These are phyloP conservation scores for Xylariales sp. DNA, from an alignment of 2,329 filamentous ascomycete genomes.

Conservation along the genomic window DNA sequence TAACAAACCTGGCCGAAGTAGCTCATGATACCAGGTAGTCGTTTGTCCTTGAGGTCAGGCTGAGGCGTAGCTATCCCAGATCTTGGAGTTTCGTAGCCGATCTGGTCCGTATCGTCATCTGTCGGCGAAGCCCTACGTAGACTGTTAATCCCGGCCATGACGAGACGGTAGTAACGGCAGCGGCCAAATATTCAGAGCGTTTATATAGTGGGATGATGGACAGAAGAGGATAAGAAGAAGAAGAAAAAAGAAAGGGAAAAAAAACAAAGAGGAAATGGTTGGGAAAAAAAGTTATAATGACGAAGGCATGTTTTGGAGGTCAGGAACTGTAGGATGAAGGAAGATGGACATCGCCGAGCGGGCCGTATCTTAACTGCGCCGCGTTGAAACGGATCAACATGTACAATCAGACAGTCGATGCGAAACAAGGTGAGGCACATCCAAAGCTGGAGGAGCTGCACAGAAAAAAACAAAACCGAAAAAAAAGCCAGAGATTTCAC, in stretches of 20 bases:
- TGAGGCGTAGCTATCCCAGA: constrained; percentile 93
- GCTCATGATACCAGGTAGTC: constrained; percentile 94
- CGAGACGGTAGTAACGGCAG: constrained; percentile 30
- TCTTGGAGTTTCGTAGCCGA: constrained; percentile 86
- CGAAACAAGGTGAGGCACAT: constrained; percentile 27
- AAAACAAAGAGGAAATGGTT: constrained; percentile 31
- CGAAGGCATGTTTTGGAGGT: constrained; percentile 33
- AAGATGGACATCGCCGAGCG: constrained; percentile 26
- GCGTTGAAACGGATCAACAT: constrained; percentile 26
- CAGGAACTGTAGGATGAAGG: constrained; percentile 28
- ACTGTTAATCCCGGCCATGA: constrained; percentile 61
- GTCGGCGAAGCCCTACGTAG: constrained; percentile 64
- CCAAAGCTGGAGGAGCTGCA: constrained; percentile 33
- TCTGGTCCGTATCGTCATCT: constrained; percentile 81
- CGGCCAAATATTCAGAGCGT: neutral
- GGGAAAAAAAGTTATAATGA: constrained; percentile 29
- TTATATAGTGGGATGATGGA: constrained; percentile 4
- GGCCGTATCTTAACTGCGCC: constrained; percentile 29
- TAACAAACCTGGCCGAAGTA: constrained; percentile 99
- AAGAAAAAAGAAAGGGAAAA: neutral
- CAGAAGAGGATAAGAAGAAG: neutral
- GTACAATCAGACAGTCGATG: constrained; percentile 23
- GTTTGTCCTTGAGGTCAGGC: constrained; percentile 93
- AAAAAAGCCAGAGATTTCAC: constrained; percentile 46
- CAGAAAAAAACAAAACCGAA: neutral